Evolutionary conservation across 2,329 filamentous ascomycete species (phyloP), one percentile per base, ranked within the genome.

Genomic region (Byssochlamys sp.): DNA sequence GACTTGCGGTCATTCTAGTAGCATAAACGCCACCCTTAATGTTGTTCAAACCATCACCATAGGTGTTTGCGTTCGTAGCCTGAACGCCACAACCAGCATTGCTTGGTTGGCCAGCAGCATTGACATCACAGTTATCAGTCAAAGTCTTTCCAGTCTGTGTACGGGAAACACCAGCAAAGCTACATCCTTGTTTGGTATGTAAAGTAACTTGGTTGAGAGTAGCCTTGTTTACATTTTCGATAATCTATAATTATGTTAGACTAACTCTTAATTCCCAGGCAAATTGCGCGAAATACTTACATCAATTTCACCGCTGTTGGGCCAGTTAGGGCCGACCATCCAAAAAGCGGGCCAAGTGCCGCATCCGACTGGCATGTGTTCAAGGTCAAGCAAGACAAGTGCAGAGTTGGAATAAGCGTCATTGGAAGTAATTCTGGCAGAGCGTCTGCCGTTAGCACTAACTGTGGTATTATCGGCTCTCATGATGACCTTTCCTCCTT

Each of bases 21-120:
- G 78, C 80, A 61, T 80, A 77, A 1, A 81, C 67, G 54, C 78
- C 79, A 52, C 80, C 80, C 1, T 74, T 73, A 14, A 71, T 64
- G 2, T 66, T 60, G 62, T 82, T 87, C 71, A 87, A 81, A 0
- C 70, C 76, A 3, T 70, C 69, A 35, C 84, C 84, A 57, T 78
- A 85, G 55, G 67, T 71, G 26, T 73, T 69, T 31, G 68, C 62
- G 19, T 73, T 65, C 27, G 75, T 75, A 35, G 70, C 53, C 14
- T 78, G 72, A 1, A 71, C 71, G 58, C 78, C 78, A 14, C 33
- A 39, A 14, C 33, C 33, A 7, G 7, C 7, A 14, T 39, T 39
- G 7, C 7, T 7, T 7, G 7, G 7, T 14, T 39, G 33, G 33
- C 14, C 14, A 14, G 33, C 7, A 14, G 33, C 33, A 7, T 39